These are phyloP conservation scores for Trichoderma sp. DNA, from an alignment of 2,329 filamentous ascomycete genomes.

Conservation along the genomic window DNA sequence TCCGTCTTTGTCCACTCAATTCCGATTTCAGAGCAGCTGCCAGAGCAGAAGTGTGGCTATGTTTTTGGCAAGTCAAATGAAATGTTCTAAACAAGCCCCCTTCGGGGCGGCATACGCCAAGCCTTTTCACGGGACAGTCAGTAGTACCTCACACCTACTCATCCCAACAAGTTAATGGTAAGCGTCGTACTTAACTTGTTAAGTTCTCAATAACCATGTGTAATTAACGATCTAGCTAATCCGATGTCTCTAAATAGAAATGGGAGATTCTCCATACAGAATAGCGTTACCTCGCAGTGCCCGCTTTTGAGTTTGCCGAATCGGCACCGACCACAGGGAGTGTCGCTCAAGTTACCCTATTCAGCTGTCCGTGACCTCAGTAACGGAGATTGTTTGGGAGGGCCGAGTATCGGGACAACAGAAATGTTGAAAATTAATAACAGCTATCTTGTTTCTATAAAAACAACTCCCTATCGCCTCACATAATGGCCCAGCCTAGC, in stretches of 20 bases:
- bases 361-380: neutral
- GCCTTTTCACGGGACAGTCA: too few relatives aligned
- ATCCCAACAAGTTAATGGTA: neutral
- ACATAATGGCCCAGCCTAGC: neutral
- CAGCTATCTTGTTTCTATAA: neutral
- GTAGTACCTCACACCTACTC: too few relatives aligned
- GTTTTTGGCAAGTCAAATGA: too few relatives aligned
- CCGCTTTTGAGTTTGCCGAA: slow-evolving; percentile 10
- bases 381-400: neutral
- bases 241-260: neutral
- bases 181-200: neutral
- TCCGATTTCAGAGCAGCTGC: too few relatives aligned
- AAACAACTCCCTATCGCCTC: neutral
- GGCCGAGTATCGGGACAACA: neutral
- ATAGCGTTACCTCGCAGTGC: neutral
- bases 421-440: neutral
- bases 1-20: too few relatives aligned
- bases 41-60: too few relatives aligned
- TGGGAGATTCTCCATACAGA: neutral
- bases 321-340: neutral
- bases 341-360: neutral
- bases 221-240: too few relatives aligned
- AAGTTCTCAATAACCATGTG: too few relatives aligned
- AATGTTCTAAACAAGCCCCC: too few relatives aligned
- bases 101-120: too few relatives aligned